Evolutionary conservation across 2,329 filamentous ascomycete species (phyloP), one percentile per base, ranked within the genome.

Genomic region (Waltergamsia citrina): DNA sequence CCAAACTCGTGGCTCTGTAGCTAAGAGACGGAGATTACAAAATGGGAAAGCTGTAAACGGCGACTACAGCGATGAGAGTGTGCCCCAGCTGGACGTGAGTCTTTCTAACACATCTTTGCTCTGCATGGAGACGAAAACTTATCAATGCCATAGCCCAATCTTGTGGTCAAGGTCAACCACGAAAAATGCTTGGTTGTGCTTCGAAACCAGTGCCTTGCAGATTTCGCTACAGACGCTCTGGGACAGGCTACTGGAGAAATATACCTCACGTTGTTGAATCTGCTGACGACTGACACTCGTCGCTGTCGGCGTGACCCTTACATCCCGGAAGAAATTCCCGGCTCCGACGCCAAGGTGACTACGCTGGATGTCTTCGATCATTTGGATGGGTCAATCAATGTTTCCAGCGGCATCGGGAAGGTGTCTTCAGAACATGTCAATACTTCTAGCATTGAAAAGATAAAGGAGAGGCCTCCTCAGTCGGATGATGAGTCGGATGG

Each of bases 151-250:
- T 50, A 93, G 79, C 71, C 76, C 32, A 73, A 82, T 38, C 65
- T 87, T 42, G 69, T 88, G 23, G 65, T 96, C 32, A 76, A 81
- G 19, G 67, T 95, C 35, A 95, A 94, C 51, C 81, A 85, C 48
- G 81, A 88, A 36, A 93, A 90, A 54, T 85, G 86, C 38, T 66
- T 81, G 6, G 84, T 95, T 8, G 78, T 84, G 32, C 67, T 94
- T 41, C 84, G 90, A 37, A 94, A 86, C 47, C 72, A 80, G 42
- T 75, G 78, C 15, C 75, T 96, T 3, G 75, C 81, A 34, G 68
- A 77, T n/a, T 73, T 87, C 37, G 85, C 78, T 2, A 69, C 78
- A 33, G 74, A 82, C 34, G 67, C 73, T 21, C 70, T 92, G 15
- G 84, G 87, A 29, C 67, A 78, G 26, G 77, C 73, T 2, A 93